A percentile compares a stretch with the other conserved stretches of the same genome.
Evolutionary conservation across 345 rosid genomes (phyloP).

Genomic region (Murraya paniculata): DNA sequence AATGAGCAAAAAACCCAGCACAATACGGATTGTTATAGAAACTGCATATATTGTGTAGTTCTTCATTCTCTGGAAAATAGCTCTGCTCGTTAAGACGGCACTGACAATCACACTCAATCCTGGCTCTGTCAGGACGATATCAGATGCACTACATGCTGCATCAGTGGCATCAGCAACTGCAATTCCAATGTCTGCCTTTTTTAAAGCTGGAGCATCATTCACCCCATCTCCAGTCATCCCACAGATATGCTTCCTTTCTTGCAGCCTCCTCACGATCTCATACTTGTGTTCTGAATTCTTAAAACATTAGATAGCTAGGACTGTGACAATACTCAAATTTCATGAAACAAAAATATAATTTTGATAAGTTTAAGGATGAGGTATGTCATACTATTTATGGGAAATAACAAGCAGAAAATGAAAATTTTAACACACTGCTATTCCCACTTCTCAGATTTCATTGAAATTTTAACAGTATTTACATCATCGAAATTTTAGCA

Average conservation of each 20-base stretch:
- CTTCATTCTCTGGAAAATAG: conserved; percentile 96
- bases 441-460: background rate
- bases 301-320: conserved; percentile 12
- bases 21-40: conserved; percentile 86
- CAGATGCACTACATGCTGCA: conserved; percentile 92
- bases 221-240: conserved; percentile 99
- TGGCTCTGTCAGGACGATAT: conserved; percentile 89
- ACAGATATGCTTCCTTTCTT: conserved; percentile 82
- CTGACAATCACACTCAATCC: conserved; percentile 93
- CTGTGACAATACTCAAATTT: background rate
- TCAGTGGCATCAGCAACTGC: conserved; percentile 99
- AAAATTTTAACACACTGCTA: background rate
- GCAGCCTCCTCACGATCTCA: conserved; percentile 88
- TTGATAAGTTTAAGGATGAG: background rate
- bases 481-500: background rate
- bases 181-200: conserved; percentile 93
- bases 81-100: conserved; percentile 91
- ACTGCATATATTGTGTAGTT: conserved; percentile 98
- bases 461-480: background rate
- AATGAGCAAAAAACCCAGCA: conserved; percentile 76
- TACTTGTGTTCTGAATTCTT: conserved; percentile 73
- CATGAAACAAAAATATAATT: background rate
- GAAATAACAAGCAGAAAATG: background rate
- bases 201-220: conserved; percentile 94
- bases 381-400: background rate